phyloP scores from a whole-genome alignment of 2,329 filamentous ascomycete genomes.

The Fusarium odoratissimum region DNA sequence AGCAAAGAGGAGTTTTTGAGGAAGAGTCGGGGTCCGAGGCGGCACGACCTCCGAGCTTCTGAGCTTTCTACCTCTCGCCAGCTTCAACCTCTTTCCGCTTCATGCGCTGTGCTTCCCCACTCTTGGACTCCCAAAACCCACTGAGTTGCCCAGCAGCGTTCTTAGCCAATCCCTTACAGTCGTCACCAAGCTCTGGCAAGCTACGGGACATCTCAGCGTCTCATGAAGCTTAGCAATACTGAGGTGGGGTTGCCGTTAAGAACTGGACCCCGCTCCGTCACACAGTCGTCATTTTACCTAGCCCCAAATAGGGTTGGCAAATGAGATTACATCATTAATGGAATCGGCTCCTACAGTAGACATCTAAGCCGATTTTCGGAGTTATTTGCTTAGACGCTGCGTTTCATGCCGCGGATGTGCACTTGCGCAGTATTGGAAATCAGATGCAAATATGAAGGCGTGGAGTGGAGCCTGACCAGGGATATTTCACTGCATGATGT shows the following conservation, averaged over 20 bases:
- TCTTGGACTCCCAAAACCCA: not conserved
- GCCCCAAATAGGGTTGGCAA: conserved; percentile 37
- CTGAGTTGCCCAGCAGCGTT: not conserved
- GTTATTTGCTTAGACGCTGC: not conserved
- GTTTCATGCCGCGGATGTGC: not conserved
- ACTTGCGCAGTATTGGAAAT: not conserved
- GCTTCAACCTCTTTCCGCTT: conserved; percentile 11
- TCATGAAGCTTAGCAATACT: conserved; percentile 17
- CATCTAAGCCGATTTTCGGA: conserved; percentile 37
- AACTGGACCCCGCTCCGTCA: conserved; percentile 36
- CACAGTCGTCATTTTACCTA: conserved; percentile 41
- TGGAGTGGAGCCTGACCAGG: not conserved
- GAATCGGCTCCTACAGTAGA: not conserved
- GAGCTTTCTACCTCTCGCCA: conserved; percentile 14
- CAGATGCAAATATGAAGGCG: not conserved
- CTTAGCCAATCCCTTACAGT: conserved; percentile 29
- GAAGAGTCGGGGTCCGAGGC: conserved; percentile 40
- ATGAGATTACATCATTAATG: conserved; percentile 44
- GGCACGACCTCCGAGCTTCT: conserved; percentile 27
- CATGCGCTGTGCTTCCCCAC: conserved; percentile 6
- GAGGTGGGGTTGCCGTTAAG: conserved; percentile 33
- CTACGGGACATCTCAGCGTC: conserved; percentile 23
- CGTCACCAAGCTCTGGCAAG: conserved; percentile 27
- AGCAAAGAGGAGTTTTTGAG: conserved; percentile 44
- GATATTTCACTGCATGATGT: not conserved